Percentiles rank a stretch among this genome's conserved stretches.
Evolutionary conservation across 164 flowering plant genomes (phyloP).

Genomic region (Cinnamomum micranthum): DNA sequence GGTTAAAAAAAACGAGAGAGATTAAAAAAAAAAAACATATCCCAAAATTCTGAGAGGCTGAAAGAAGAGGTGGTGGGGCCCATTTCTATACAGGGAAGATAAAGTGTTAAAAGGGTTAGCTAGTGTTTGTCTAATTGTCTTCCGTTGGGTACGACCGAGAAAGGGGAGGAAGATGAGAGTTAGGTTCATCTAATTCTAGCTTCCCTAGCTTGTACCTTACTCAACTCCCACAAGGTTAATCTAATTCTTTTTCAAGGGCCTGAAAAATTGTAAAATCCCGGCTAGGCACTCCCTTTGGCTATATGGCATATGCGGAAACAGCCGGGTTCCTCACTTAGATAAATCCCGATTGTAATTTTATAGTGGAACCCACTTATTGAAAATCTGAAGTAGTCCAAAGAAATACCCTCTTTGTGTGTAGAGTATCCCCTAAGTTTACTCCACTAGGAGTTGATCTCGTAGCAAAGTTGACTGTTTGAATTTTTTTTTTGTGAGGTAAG

Average conservation of each 20-base stretch:
- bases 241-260: too few relatives aligned
- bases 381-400: too few relatives aligned
- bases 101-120: conserved; percentile 1
- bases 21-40: background rate
- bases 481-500: too few relatives aligned
- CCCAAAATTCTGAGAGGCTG: background rate
- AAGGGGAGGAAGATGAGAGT: background rate
- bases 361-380: fast-evolving
- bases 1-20: background rate
- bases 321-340: too few relatives aligned
- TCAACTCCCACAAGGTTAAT: background rate
- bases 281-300: too few relatives aligned
- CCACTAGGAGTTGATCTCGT: too few relatives aligned
- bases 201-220: conserved; percentile 1
- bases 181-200: conserved; percentile 1
- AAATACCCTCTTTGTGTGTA: fast-evolving
- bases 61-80: too few relatives aligned
- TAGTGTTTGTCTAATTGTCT: background rate
- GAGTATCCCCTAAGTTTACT: too few relatives aligned
- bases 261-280: too few relatives aligned
- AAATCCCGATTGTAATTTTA: too few relatives aligned
- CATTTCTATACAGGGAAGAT: background rate
- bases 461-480: too few relatives aligned
- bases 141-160: background rate
- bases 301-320: too few relatives aligned